Evolutionary conservation across 305 asterid species (phyloP).

Genomic region (Rubia peregrina): DNA sequence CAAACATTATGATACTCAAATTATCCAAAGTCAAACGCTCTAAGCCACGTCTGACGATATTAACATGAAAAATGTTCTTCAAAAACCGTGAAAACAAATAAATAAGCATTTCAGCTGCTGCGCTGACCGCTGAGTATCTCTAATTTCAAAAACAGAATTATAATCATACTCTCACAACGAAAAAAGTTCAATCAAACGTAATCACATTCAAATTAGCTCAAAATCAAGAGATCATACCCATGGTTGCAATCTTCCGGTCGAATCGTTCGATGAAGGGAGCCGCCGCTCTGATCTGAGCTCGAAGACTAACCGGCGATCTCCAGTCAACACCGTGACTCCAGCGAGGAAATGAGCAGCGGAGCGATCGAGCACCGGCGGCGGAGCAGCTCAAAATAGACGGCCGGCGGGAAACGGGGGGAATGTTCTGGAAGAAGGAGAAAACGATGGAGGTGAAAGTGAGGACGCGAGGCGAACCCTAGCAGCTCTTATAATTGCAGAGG

Average conservation of each 20-base stretch:
- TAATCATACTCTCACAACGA: not conserved
- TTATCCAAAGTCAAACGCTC: not conserved
- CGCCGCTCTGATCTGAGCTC: conserved; percentile 53
- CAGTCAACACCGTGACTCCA: conserved; percentile 55
- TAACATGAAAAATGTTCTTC: too few relatives aligned
- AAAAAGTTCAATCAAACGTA: not conserved
- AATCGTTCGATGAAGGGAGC: conserved; percentile 53
- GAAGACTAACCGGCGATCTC: conserved; percentile 45
- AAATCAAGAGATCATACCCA: conserved; percentile 47
- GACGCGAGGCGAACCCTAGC: conserved; percentile 40
- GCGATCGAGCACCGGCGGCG: conserved; percentile 31
- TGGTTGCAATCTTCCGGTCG: conserved; percentile 54
- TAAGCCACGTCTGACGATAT: not conserved
- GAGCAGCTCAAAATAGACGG: conserved; percentile 25
- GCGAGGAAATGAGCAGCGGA: conserved; percentile 31
- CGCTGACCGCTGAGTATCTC: not conserved
- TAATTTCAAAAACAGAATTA: not conserved
- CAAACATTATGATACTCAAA: not conserved
- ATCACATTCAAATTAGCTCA: not conserved
- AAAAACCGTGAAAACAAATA: not conserved
- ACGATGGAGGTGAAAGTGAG: conserved; percentile 22
- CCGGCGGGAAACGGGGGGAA: conserved; percentile 13
- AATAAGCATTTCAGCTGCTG: not conserved
- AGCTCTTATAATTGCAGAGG: conserved; percentile 36
- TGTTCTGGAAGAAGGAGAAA: conserved; percentile 17